Conservation (phyloP, 805 yeast genomes). For the Cyberlindnera mrakii region DNA sequence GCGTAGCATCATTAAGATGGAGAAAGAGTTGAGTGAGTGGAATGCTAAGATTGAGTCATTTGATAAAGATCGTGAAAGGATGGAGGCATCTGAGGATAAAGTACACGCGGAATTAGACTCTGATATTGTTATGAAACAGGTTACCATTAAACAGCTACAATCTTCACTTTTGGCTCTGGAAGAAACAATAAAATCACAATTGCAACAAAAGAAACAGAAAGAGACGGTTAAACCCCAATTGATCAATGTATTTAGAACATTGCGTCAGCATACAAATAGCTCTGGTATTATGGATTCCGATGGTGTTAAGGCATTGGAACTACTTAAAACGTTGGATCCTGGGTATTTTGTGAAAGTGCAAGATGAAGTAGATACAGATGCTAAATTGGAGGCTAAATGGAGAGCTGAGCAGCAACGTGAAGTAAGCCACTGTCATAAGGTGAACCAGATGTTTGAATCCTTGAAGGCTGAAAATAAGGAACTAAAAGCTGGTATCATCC, state of each 20-base stretch:
- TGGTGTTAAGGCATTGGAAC: slow-evolving; percentile 16
- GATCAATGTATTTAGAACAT: slow-evolving; percentile 10
- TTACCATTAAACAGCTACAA: slow-evolving; percentile 6
- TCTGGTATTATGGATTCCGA: slow-evolving; percentile 20
- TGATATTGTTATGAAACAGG: slow-evolving; percentile 12
- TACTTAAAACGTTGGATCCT: slow-evolving; percentile 14
- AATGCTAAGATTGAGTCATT: slow-evolving; percentile 21
- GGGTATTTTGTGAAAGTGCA: slow-evolving; percentile 15
- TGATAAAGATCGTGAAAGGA: slow-evolving; percentile 11
- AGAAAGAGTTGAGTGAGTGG: slow-evolving; percentile 31
- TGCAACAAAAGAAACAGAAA: slow-evolving; percentile 15
- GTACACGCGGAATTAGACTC: slow-evolving; percentile 14
- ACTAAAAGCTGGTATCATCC: slow-evolving; percentile 7
- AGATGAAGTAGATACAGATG: slow-evolving; percentile 27
- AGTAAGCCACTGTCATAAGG: slow-evolving; percentile 24
- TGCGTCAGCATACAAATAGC: slow-evolving; percentile 15
- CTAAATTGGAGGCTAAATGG: slow-evolving; percentile 33
- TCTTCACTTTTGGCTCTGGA: slow-evolving; percentile 11
- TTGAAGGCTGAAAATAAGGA: slow-evolving; percentile 10
- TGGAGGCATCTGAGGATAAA: slow-evolving; percentile 13
- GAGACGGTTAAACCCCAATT: slow-evolving; percentile 13
- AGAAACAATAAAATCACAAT: slow-evolving; percentile 12
- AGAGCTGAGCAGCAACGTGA: slow-evolving; percentile 33
- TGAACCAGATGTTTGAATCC: slow-evolving; percentile 17
- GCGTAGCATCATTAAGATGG: slow-evolving; percentile 29